Conservation (phyloP, 768 basidiomycete species). For the Leucosporidium yakuticum region DNA sequence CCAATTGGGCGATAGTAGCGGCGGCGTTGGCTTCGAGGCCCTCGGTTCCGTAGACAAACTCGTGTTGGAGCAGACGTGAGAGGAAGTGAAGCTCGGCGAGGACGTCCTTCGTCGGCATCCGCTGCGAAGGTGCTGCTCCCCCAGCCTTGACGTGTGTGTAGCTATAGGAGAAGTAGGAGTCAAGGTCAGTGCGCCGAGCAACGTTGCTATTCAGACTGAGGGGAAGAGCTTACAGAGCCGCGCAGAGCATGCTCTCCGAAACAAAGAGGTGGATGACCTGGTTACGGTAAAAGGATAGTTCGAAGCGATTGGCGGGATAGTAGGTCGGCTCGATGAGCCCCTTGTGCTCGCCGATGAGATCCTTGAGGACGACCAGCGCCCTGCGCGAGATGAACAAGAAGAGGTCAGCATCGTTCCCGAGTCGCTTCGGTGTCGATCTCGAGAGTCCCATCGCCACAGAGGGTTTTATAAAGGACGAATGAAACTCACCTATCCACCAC, state of each 20-base stretch:
- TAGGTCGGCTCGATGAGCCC: slow-evolving; percentile 37
- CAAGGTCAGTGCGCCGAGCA: background rate
- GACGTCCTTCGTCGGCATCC: slow-evolving; percentile 16
- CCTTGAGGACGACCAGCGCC: slow-evolving; percentile 32
- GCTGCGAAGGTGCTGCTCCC: slow-evolving; percentile 20
- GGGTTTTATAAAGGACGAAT: background rate
- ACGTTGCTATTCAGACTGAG: background rate
- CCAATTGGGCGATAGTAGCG: background rate
- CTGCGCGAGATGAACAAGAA: background rate
- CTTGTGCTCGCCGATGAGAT: slow-evolving; percentile 32
- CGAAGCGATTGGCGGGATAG: slow-evolving; percentile 32
- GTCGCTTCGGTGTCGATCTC: too few species aligned
- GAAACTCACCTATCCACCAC: slow-evolving; percentile 34
- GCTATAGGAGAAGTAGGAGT: background rate
- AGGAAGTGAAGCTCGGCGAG: slow-evolving; percentile 33
- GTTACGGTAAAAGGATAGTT: slow-evolving; percentile 37
- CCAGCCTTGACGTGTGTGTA: slow-evolving; percentile 36
- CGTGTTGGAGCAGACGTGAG: slow-evolving; percentile 34
- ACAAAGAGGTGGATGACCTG: slow-evolving; percentile 37
- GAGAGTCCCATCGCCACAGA: too few species aligned
- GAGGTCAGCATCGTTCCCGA: background rate
- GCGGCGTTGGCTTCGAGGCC: slow-evolving; percentile 35
- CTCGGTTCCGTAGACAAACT: slow-evolving; percentile 37
- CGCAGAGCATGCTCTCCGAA: slow-evolving; percentile 27
- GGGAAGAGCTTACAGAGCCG: background rate